phyloP scores from a whole-genome alignment of 257 asterid genomes.

The Solanum habrochaites region DNA sequence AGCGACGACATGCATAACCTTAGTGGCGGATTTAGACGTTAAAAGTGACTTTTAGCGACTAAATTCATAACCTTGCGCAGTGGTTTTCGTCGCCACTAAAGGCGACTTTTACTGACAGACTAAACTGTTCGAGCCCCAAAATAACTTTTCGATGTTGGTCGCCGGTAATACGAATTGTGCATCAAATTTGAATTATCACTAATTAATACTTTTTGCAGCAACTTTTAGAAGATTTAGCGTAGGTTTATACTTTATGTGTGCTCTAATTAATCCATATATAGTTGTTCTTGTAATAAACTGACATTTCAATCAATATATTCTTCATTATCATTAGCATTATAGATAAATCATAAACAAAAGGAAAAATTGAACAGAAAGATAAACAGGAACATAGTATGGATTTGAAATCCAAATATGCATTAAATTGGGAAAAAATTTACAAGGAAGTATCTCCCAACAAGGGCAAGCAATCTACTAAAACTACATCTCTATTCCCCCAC shows the following conservation, averaged over 20 bases:
- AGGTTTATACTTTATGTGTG: no score
- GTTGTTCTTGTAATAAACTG: background rate
- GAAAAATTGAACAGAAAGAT: background rate
- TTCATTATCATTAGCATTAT: background rate
- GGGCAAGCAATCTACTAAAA: background rate
- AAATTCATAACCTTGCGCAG: no score
- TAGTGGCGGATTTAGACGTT: no score
- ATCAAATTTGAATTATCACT: background rate
- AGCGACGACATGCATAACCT: no score
- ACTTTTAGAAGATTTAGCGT: background rate
- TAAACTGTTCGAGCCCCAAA: no score
- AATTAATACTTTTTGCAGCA: background rate
- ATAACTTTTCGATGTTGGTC: no score
- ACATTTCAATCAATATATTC: background rate
- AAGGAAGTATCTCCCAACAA: background rate
- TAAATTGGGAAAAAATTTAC: background rate
- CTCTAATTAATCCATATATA: background rate
- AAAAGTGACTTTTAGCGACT: no score
- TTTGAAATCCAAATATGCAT: background rate
- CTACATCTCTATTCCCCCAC: constrained; percentile 3
- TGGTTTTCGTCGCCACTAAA: no score
- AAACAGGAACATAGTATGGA: background rate
- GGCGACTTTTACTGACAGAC: no score
- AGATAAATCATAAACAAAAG: background rate
- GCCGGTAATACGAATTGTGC: accelerated